These are phyloP conservation scores for Hypoxylon sp. DNA, from an alignment of 2,329 filamentous ascomycete species.

Conservation along the genomic window DNA sequence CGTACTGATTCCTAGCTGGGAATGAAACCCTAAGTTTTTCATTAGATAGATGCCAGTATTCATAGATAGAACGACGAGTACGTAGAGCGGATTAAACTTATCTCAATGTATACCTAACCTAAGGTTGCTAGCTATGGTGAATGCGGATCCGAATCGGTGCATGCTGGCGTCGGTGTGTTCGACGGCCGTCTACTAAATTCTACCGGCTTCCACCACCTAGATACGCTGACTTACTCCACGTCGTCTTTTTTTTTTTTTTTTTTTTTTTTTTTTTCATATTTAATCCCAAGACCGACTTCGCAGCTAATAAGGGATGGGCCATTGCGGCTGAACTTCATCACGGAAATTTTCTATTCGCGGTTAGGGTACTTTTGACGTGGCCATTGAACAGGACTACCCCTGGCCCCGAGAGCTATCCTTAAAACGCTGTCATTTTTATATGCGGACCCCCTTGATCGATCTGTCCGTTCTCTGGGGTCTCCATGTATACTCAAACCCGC, in stretches of 20 bases:
- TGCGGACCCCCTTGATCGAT: conserved; percentile 23
- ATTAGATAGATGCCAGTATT: not conserved
- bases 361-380: not conserved
- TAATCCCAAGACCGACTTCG: not conserved
- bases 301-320: not conserved
- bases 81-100: not conserved
- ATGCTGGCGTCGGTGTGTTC: not conserved
- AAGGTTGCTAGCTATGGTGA: not conserved
- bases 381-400: not conserved
- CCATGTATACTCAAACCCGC: conserved; percentile 22
- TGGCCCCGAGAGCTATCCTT: conserved; percentile 6
- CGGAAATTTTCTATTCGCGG: not conserved
- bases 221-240: not conserved
- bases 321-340: not conserved
- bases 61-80: not conserved
- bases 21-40: not conserved
- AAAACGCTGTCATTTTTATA: conserved; percentile 14
- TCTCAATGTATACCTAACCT: not conserved
- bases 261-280: too few species aligned
- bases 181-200: not conserved
- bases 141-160: not conserved
- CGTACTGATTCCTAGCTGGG: not conserved
- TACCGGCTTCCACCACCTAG: not conserved
- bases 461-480: conserved; percentile 13
- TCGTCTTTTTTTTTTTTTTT: too few species aligned